These are phyloP conservation scores for Schwanniomyces polymorphus DNA, from an alignment of 805 yeast genomes.

Conservation along the genomic window DNA sequence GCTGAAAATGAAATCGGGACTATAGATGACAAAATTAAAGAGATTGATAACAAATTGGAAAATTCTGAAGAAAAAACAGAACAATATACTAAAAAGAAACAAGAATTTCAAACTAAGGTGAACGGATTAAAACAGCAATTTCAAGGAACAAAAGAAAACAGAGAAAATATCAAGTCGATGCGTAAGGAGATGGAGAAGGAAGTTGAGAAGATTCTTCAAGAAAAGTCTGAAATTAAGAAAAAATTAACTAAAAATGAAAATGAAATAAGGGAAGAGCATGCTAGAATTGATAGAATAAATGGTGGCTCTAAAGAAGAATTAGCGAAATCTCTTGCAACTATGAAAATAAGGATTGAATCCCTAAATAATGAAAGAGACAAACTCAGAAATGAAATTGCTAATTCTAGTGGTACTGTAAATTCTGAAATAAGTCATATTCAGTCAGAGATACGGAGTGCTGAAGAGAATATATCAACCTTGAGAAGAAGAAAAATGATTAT, in stretches of 20 bases:
- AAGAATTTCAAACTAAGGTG: neutral
- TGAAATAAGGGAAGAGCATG: slow-evolving; percentile 32
- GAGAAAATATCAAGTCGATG: slow-evolving; percentile 9
- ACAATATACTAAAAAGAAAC: slow-evolving; percentile 8
- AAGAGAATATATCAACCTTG: slow-evolving; percentile 6
- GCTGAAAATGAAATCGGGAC: slow-evolving; percentile 15
- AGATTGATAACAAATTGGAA: slow-evolving; percentile 10
- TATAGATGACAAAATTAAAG: slow-evolving; percentile 7
- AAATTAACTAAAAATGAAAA: slow-evolving; percentile 19
- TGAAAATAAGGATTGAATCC: slow-evolving; percentile 17
- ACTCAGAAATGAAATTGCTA: slow-evolving; percentile 12
- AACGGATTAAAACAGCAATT: slow-evolving; percentile 4
- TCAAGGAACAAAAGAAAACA: slow-evolving; percentile 15
- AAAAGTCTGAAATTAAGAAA: slow-evolving; percentile 16
- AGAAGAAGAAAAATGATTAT: slow-evolving; percentile 11
- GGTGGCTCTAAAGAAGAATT: slow-evolving; percentile 45
- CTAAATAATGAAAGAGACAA: slow-evolving; percentile 18
- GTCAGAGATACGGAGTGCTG: slow-evolving; percentile 13
- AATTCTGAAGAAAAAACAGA: slow-evolving; percentile 13
- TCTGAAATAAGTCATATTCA: slow-evolving; percentile 27
- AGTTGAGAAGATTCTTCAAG: slow-evolving; percentile 15
- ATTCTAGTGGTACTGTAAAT: slow-evolving; percentile 9
- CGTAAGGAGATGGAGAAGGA: slow-evolving; percentile 18
- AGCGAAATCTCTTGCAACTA: slow-evolving; percentile 13
- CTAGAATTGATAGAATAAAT: slow-evolving; percentile 36